These are phyloP conservation scores for Vaccinium darrowii DNA, from an alignment of 148 eudicot genomes.

Conservation along the genomic window DNA sequence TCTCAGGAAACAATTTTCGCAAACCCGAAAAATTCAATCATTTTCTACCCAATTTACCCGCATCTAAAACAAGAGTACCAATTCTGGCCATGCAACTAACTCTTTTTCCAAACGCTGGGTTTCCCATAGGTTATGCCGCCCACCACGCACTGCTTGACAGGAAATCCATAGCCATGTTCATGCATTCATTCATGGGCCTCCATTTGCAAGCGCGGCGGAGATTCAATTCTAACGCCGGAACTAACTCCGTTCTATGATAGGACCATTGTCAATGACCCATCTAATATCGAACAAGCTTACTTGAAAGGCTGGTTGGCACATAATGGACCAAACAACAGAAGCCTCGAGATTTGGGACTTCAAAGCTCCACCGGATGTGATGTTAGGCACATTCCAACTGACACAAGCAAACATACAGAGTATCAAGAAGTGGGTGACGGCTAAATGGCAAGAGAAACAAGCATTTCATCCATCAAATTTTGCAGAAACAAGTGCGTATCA, in stretches of 20 bases:
- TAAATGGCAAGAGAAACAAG: not conserved
- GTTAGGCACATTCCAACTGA: conserved; percentile 13
- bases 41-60: conserved; percentile 9
- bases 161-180: conserved; percentile 17
- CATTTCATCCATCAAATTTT: conserved; percentile 2
- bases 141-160: conserved; percentile 17
- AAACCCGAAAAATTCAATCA: not conserved
- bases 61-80: not conserved
- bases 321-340: conserved; percentile 6
- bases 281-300: not conserved
- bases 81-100: conserved; percentile 10
- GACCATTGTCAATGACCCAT: not conserved
- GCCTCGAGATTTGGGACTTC: not conserved
- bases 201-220: not conserved
- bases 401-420: not conserved
- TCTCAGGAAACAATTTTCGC: not conserved
- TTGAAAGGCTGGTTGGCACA: not conserved
- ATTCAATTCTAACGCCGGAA: not conserved
- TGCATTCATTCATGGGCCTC: conserved; percentile 20
- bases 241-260: conserved; percentile 5
- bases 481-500: not conserved
- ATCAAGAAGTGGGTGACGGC: not conserved
- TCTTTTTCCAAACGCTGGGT: conserved; percentile 16
- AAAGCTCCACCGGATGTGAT: conserved; percentile 5
- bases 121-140: conserved; percentile 7